Evolutionary conservation across 2,329 filamentous ascomycete genomes (phyloP).

Genomic region (Calycina marina): DNA sequence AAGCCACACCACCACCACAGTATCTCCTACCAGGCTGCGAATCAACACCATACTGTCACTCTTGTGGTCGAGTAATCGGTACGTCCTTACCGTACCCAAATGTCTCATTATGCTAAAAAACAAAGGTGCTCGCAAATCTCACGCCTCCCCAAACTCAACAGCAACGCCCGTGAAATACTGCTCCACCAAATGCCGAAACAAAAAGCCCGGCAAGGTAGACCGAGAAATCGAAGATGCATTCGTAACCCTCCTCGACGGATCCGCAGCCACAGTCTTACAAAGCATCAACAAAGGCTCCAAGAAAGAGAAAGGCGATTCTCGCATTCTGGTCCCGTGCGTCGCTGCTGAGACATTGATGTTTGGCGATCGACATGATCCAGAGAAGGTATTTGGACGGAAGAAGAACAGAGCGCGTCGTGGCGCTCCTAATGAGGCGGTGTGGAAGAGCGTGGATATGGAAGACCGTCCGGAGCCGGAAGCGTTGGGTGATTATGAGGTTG

Average conservation of each 20-base stretch:
- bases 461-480: conserved; percentile 26
- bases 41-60: conserved; percentile 37
- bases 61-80: conserved; percentile 32
- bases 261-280: conserved; percentile 20
- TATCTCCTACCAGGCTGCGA: conserved; percentile 33
- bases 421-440: conserved; percentile 25
- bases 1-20: conserved; percentile 33
- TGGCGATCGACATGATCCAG: conserved; percentile 28
- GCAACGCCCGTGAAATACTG: conserved; percentile 33
- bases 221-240: conserved; percentile 37
- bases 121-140: not conserved
- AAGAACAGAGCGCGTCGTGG: conserved; percentile 30
- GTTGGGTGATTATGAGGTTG: not conserved
- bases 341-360: conserved; percentile 37
- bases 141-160: conserved; percentile 1
- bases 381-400: conserved; percentile 29
- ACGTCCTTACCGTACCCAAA: not conserved
- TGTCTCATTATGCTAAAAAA: not conserved
- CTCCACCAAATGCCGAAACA: conserved; percentile 36
- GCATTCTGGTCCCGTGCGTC: conserved; percentile 33
- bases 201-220: conserved; percentile 35
- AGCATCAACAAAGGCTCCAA: conserved; percentile 21
- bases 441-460: conserved; percentile 30
- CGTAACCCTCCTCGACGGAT: conserved; percentile 22
- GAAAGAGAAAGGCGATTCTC: conserved; percentile 32